Evolutionary conservation across 2,329 filamentous ascomycete species (phyloP).

Genomic region (Trichophaea hybrida): DNA sequence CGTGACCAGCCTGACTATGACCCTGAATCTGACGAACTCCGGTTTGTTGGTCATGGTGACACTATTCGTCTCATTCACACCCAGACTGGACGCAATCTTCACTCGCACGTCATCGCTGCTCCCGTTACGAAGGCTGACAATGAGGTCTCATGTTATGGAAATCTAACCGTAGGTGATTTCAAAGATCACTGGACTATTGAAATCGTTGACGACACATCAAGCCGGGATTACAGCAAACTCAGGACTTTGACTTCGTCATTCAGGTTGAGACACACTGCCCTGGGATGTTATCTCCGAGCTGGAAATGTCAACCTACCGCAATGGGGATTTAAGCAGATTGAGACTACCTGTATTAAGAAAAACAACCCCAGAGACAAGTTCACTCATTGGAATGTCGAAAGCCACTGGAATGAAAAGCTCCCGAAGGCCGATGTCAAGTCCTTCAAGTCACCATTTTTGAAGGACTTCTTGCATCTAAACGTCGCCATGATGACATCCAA

Average conservation of each 20-base stretch:
- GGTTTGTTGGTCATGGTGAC: slow-evolving; percentile 63
- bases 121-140: slow-evolving; percentile 77
- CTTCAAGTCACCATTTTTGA: slow-evolving; percentile 93
- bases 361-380: slow-evolving; percentile 88
- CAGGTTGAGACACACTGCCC: slow-evolving; percentile 63
- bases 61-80: slow-evolving; percentile 79
- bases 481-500: slow-evolving; percentile 99
- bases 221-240: slow-evolving; percentile 67
- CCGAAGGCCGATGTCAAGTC: slow-evolving; percentile 76
- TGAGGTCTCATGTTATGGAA: slow-evolving; percentile 93
- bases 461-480: slow-evolving; percentile 95
- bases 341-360: slow-evolving; percentile 84
- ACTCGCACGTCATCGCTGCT: slow-evolving; percentile 81
- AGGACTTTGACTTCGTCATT: slow-evolving; percentile 89
- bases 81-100: slow-evolving; percentile 90
- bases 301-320: slow-evolving; percentile 93
- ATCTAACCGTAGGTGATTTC: slow-evolving; percentile 84
- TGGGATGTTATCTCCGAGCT: slow-evolving; percentile 87
- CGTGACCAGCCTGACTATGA: slow-evolving; percentile 61
- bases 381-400: slow-evolving; percentile 98
- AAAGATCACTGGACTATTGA: slow-evolving; percentile 97
- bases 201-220: slow-evolving; percentile 78
- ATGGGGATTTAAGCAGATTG: slow-evolving; percentile 99
- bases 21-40: slow-evolving; percentile 51
- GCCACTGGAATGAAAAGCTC: slow-evolving; percentile 75